phyloP scores from a whole-genome alignment of 1,139 yeast species.

The Candida sp. region DNA sequence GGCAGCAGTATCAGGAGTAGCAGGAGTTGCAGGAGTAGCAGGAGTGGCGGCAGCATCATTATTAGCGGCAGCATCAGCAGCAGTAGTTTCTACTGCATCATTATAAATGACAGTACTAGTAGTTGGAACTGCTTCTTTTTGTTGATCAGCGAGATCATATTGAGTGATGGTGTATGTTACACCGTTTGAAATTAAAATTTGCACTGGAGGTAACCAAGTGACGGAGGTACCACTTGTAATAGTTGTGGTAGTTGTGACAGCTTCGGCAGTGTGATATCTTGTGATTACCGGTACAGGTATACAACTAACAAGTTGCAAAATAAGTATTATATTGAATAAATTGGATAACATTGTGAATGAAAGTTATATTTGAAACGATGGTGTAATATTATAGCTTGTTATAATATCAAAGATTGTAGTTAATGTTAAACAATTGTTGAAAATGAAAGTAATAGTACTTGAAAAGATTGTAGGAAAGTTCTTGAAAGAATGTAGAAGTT shows the following conservation, averaged over 20 bases:
- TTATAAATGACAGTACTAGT: slow-evolving; percentile 27
- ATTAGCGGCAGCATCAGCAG: slow-evolving; percentile 8
- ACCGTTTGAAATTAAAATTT: slow-evolving; percentile 59
- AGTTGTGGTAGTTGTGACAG: slow-evolving; percentile 52
- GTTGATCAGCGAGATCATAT: slow-evolving; percentile 14
- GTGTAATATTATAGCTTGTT: neutral
- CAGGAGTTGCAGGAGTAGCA: slow-evolving; percentile 15
- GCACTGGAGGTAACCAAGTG: slow-evolving; percentile 65
- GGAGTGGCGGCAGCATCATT: slow-evolving; percentile 12
- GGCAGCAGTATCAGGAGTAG: slow-evolving; percentile 11
- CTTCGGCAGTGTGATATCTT: slow-evolving; percentile 59
- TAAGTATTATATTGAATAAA: slow-evolving; percentile 15
- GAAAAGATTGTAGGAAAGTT: neutral
- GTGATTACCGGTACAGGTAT: slow-evolving; percentile 47
- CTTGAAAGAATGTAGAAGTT: neutral
- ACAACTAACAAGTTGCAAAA: slow-evolving; percentile 21
- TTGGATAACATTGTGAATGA: slow-evolving; percentile 3
- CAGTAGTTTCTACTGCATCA: slow-evolving; percentile 12
- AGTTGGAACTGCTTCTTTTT: slow-evolving; percentile 26
- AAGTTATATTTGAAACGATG: neutral
- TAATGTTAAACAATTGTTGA: neutral
- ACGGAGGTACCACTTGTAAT: slow-evolving; percentile 60
- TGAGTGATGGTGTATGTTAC: slow-evolving; percentile 59
- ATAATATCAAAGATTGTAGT: neutral
- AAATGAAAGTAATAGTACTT: neutral